Evolutionary conservation across 2,329 filamentous ascomycete genomes (phyloP).

Genomic region (Stagonosporopsis vannaccii): DNA sequence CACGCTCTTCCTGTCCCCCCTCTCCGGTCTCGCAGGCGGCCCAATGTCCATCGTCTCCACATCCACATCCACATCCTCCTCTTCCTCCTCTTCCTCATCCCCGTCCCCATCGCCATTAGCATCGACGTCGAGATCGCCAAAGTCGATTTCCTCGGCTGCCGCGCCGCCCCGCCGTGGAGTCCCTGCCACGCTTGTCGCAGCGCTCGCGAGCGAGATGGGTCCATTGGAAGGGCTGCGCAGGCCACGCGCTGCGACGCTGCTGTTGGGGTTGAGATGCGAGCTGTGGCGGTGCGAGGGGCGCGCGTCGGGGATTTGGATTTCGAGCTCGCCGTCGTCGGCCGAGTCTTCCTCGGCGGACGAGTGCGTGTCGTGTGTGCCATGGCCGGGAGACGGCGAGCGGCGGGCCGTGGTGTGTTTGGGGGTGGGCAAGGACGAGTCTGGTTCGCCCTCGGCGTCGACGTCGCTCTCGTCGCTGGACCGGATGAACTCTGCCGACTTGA

Average conservation of each 20-base stretch:
- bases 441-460: conserved; percentile 25
- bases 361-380: conserved; percentile 19
- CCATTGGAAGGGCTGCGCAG: conserved; percentile 43
- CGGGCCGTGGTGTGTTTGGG: background rate
- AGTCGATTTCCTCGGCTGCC: conserved; percentile 45
- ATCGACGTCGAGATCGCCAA: conserved; percentile 42
- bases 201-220: conserved; percentile 54
- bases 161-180: conserved; percentile 27
- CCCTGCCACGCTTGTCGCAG: conserved; percentile 47
- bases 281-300: conserved; percentile 20
- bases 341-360: conserved; percentile 24
- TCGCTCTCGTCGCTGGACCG: conserved; percentile 35
- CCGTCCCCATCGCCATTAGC: conserved; percentile 12
- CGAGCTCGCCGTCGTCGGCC: conserved; percentile 36
- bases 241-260: conserved; percentile 31
- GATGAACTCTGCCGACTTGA: conserved; percentile 44
- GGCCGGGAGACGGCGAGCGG: background rate
- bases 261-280: conserved; percentile 35
- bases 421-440: background rate
- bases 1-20: conserved; percentile 11
- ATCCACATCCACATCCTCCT: conserved; percentile 45
- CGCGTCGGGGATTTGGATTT: conserved; percentile 46
- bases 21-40: conserved; percentile 32
- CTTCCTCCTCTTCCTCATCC: conserved; percentile 26
- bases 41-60: conserved; percentile 46